Conservation (phyloP, 208 protist species). For the Leishmania braziliensis region DNA sequence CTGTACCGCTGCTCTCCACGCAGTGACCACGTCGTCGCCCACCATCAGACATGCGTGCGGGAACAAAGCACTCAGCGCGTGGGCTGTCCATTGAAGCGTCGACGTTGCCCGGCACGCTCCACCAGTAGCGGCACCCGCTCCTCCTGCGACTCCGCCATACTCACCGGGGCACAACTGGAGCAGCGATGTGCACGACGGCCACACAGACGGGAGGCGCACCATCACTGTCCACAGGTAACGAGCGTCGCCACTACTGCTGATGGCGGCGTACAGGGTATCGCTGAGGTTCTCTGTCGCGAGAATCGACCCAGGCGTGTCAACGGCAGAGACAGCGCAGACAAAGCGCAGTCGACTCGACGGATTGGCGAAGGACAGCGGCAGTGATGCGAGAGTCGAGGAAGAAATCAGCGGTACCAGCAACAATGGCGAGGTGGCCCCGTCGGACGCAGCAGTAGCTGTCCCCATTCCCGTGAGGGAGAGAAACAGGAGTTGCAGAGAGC, state of each 20-base stretch:
- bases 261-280: conserved; percentile 1
- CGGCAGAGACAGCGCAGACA: conserved; percentile 5
- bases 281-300: neutral
- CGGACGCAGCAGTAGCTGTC: neutral
- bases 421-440: neutral
- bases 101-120: neutral
- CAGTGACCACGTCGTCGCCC: neutral
- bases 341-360: conserved; percentile 27
- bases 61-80: conserved; percentile 20
- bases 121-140: neutral
- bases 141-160: neutral
- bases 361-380: conserved; percentile 1
- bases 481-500: conserved; percentile 20
- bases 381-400: neutral
- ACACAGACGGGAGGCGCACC: conserved; percentile 12
- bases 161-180: neutral
- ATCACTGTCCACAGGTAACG: conserved; percentile 7
- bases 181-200: conserved; percentile 19
- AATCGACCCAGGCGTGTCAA: neutral
- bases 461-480: conserved; percentile 20
- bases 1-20: neutral
- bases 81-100: conserved; percentile 10
- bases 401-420: conserved; percentile 19
- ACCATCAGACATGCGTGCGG: neutral
- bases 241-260: conserved; percentile 19